Evolutionary conservation across 2,329 filamentous ascomycete species (phyloP).

Genomic region (Sphaerulina musiva): DNA sequence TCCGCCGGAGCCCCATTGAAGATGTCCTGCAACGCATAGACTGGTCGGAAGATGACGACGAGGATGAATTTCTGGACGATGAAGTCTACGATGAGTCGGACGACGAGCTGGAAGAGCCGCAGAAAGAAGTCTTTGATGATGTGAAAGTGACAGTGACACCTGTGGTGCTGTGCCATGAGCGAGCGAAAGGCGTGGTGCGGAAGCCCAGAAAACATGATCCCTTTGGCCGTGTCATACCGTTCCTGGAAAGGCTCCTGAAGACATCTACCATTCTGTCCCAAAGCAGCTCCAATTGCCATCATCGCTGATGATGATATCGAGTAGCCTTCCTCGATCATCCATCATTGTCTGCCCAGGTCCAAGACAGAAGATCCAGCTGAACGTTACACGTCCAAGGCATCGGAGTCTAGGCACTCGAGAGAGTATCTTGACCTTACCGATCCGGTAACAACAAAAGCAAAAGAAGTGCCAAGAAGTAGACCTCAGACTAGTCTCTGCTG

Average conservation of each 20-base stretch:
- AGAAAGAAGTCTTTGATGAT: background rate
- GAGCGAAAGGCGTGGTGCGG: background rate
- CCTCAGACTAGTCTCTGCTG: too few species aligned
- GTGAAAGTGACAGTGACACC: background rate
- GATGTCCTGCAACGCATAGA: background rate
- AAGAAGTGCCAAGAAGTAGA: too few species aligned
- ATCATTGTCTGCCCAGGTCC: too few species aligned
- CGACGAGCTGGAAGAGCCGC: background rate
- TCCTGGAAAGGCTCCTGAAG: background rate
- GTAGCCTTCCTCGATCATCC: background rate
- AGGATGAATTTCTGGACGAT: background rate
- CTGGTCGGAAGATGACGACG: constrained; percentile 1
- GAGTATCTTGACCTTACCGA: too few species aligned
- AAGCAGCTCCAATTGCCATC: background rate
- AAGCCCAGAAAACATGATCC: background rate
- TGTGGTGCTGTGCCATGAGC: background rate
- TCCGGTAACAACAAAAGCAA: too few species aligned
- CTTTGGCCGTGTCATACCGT: background rate
- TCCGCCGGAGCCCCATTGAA: background rate
- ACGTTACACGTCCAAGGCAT: too few species aligned
- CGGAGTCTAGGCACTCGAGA: too few species aligned
- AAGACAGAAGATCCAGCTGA: too few species aligned
- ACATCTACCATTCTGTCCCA: background rate
- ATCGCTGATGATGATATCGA: background rate
- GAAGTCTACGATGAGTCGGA: background rate